Conservation (phyloP, 2,329 filamentous ascomycete genomes). For the Daldinia sp. region DNA sequence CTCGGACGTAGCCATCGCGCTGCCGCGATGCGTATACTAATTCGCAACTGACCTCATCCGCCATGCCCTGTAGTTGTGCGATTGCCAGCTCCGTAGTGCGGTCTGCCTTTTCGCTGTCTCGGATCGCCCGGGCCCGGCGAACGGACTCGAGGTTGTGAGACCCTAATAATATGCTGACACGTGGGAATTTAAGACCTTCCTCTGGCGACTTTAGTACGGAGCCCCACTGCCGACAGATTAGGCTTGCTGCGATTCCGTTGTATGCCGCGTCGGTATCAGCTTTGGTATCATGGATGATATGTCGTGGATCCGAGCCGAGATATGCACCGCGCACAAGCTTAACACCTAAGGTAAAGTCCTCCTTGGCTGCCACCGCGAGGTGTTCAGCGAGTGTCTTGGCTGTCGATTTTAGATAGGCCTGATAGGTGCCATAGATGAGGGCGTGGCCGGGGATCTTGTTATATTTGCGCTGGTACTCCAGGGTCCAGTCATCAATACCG, state of each 20-base stretch:
- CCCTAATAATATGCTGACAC: constrained; percentile 76
- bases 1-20: constrained; percentile 16
- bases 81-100: constrained; percentile 65
- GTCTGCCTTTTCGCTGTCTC: constrained; percentile 58
- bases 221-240: constrained; percentile 75
- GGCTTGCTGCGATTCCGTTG: constrained; percentile 74
- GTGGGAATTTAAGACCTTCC: constrained; percentile 62
- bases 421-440: constrained; percentile 84
- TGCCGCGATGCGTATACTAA: constrained; percentile 54
- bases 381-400: constrained; percentile 69
- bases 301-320: constrained; percentile 74
- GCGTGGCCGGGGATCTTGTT: constrained; percentile 72
- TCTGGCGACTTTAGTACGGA: constrained; percentile 59
- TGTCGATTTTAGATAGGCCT: constrained; percentile 77
- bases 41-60: constrained; percentile 86
- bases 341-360: constrained; percentile 75
- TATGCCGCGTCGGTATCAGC: constrained; percentile 78
- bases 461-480: constrained; percentile 81
- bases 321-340: constrained; percentile 84
- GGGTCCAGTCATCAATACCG: constrained; percentile 84
- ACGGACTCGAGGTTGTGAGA: constrained; percentile 86
- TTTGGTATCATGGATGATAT: constrained; percentile 79
- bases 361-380: constrained; percentile 67
- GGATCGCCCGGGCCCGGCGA: constrained; percentile 64
- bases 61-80: constrained; percentile 94